Evolutionary conservation across 805 yeast species (phyloP), one percentile per base, ranked within the genome.

Genomic region (Wickerhamomyces queroliae): DNA sequence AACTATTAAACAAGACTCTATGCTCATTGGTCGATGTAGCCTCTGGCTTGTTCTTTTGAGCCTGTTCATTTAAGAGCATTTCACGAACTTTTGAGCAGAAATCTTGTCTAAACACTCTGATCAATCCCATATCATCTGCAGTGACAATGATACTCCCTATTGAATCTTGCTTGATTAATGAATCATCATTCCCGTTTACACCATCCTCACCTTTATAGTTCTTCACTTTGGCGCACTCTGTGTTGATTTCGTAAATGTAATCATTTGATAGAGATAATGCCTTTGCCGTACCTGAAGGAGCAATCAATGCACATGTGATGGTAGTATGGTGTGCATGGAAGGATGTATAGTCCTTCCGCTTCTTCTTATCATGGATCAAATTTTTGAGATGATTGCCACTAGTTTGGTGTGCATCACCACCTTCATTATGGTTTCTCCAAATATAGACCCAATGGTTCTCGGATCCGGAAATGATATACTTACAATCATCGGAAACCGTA

Each of bases 371-470:
- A 2, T 39, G 17, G 6, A 54, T 30, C 10, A 53, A 21, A n/a
- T 35, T 41, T 31, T 47, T 47, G 15, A 46, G 36, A 13, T 37
- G 41, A 22, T 44, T 33, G 18, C 38, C 37, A 18, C 50, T 49
- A 16, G 46, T 27, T 29, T 49, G 35, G n/a, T 27, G 10, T n/a
- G 35, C 35, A 16, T 33, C 26, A 12, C 35, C 22, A 11, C 48
- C 57, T 5, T 55, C 55, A 32, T 58, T 62, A 18, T 55, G 45
- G 9, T 72, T 59, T 40, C 73, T 71, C 98, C 98, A 91, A 11
- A 86, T 63, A 53, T 89, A 90, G 12, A 85, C 76, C 79, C 89
- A 79, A 49, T 85, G 87, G 61, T 90, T 93, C 56, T 90, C 96
- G 11, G 95, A 83, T 0, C 95, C 95, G 7, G 84, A 70, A 8